Percentiles rank a stretch among this genome's conserved stretches.
These are phyloP conservation scores for Sugiyamaella sp. DNA, from an alignment of 1,139 yeast species.

Conservation along the genomic window DNA sequence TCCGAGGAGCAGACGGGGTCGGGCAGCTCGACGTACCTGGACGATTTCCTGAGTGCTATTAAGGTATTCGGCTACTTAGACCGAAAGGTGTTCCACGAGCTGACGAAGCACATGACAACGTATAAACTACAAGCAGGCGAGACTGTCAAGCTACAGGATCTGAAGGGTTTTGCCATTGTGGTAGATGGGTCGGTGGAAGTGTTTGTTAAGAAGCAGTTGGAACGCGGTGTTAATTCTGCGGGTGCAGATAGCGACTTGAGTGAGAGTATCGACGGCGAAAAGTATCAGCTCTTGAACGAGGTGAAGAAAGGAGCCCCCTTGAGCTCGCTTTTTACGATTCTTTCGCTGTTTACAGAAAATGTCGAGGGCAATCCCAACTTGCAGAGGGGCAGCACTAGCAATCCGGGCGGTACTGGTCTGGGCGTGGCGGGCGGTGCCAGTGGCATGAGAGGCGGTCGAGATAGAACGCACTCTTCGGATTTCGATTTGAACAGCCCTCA, in stretches of 20 bases:
- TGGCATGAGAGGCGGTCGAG: background rate
- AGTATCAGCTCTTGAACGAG: constrained; percentile 77
- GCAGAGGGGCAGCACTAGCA: constrained; percentile 1
- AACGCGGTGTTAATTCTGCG: constrained; percentile 3
- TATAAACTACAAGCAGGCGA: constrained; percentile 81
- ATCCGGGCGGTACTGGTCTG: background rate
- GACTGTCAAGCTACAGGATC: constrained; percentile 68
- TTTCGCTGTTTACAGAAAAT: constrained; percentile 65
- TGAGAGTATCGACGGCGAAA: constrained; percentile 52
- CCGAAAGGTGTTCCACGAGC: constrained; percentile 85
- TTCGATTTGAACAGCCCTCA: constrained; percentile 5
- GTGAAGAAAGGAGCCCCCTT: constrained; percentile 84
- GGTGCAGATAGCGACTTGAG: constrained; percentile 24
- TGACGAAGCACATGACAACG: constrained; percentile 90
- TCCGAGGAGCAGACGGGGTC: constrained; percentile 46
- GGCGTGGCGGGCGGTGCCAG: background rate
- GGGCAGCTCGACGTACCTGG: constrained; percentile 63
- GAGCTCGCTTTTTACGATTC: constrained; percentile 77
- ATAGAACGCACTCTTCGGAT: background rate
- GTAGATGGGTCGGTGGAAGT: constrained; percentile 91
- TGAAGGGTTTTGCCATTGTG: constrained; percentile 87
- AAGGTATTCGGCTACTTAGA: constrained; percentile 94
- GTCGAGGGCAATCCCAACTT: constrained; percentile 22
- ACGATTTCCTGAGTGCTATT: constrained; percentile 87
- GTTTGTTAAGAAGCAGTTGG: constrained; percentile 54